Percentiles rank a stretch among this genome's conserved stretches.
Evolutionary conservation across 768 basidiomycete genomes (phyloP).

Genomic region (Lactarius evosmus): DNA sequence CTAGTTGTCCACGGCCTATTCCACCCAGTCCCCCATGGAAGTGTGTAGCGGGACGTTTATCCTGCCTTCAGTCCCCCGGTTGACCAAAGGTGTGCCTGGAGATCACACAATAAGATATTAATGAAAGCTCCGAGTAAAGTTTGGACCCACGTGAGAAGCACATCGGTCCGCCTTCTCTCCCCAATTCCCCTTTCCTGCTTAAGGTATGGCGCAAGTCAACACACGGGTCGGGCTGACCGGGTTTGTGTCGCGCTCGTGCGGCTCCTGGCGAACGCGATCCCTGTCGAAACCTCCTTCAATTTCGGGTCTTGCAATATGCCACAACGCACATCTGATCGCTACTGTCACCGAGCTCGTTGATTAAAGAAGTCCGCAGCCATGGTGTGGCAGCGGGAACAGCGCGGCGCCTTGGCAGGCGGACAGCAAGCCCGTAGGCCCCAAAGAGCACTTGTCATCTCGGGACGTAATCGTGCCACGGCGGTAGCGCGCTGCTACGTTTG

Average conservation of each 20-base stretch:
- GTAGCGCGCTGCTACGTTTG: neutral
- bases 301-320: neutral
- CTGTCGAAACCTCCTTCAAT: neutral
- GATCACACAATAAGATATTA: conserved; percentile 7
- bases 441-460: neutral
- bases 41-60: neutral
- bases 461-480: neutral
- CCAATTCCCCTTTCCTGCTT: neutral
- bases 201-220: neutral
- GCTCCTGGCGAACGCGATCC: neutral
- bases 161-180: no score
- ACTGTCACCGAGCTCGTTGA: conserved; percentile 2
- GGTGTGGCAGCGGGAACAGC: neutral
- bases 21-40: neutral
- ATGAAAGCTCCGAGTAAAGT: conserved; percentile 1
- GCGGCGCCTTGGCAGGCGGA: neutral
- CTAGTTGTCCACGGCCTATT: neutral
- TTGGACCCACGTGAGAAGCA: neutral
- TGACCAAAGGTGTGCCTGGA: neutral
- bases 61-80: neutral
- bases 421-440: neutral
- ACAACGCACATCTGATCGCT: neutral
- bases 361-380: neutral
- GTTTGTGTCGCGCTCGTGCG: neutral
- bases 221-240: neutral